phyloP scores from a whole-genome alignment of 2,329 filamentous ascomycete genomes.

The Talaromyces piceae region DNA sequence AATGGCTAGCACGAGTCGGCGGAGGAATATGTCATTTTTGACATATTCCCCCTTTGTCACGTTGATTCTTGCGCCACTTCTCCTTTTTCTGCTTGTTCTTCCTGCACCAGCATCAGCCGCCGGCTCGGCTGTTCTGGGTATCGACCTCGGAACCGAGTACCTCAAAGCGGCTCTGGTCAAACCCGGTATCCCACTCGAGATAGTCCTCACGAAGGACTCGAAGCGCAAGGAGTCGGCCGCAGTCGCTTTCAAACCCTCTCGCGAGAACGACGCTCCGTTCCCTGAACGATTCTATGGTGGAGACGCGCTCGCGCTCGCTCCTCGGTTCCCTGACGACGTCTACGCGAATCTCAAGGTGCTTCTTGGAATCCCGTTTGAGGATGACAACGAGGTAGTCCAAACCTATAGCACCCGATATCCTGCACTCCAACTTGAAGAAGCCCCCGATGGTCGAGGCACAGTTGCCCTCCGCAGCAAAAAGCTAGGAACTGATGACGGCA shows the following conservation, averaged over 20 bases:
- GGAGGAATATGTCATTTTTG: slow-evolving; percentile 17
- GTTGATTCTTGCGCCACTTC: slow-evolving; percentile 42
- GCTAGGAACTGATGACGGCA: slow-evolving; percentile 57
- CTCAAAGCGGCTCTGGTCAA: slow-evolving; percentile 95
- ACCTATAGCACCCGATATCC: slow-evolving; percentile 73
- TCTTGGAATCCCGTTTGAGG: slow-evolving; percentile 58
- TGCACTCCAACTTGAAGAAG: slow-evolving; percentile 59
- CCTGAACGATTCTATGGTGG: slow-evolving; percentile 89
- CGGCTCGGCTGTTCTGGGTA: slow-evolving; percentile 73
- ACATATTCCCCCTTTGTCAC: slow-evolving; percentile 28
- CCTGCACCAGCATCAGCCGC: slow-evolving; percentile 52
- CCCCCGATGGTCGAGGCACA: slow-evolving; percentile 52
- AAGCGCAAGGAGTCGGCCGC: slow-evolving; percentile 90
- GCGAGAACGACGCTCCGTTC: slow-evolving; percentile 57
- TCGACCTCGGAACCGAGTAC: slow-evolving; percentile 94
- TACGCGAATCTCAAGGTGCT: slow-evolving; percentile 91
- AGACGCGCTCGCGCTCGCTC: slow-evolving; percentile 79
- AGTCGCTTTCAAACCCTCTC: slow-evolving; percentile 86
- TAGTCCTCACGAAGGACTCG: slow-evolving; percentile 95
- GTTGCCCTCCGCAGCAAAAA: slow-evolving; percentile 73
- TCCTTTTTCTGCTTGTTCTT: slow-evolving; percentile 48
- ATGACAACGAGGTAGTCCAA: slow-evolving; percentile 47
- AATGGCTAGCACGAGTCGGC: slow-evolving; percentile 26
- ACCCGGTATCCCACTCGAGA: slow-evolving; percentile 92
- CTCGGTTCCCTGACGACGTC: slow-evolving; percentile 84